Conservation (phyloP, 495 filamentous ascomycete species). For the Penicillium samsonianum region DNA sequence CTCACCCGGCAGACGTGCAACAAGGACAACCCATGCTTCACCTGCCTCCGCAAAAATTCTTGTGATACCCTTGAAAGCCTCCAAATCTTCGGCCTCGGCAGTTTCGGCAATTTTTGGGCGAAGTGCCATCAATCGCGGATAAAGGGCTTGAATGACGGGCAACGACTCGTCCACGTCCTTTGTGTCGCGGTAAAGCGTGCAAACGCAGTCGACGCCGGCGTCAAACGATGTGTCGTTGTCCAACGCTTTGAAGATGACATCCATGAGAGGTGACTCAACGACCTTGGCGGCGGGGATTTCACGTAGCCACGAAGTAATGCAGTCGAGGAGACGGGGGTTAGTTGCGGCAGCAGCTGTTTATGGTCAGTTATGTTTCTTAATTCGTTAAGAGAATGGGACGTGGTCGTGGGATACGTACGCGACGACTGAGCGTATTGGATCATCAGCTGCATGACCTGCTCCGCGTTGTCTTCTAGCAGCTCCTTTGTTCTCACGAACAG, state of each 20-base stretch:
- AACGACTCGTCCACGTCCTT: slow-evolving; percentile 84
- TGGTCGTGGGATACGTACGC: slow-evolving; percentile 52
- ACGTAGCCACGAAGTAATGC: slow-evolving; percentile 93
- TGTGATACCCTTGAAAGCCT: slow-evolving; percentile 84
- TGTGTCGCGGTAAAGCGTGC: slow-evolving; percentile 88
- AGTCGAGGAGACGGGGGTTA: slow-evolving; percentile 89
- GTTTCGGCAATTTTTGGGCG: slow-evolving; percentile 73
- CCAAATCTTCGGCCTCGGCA: slow-evolving; percentile 80
- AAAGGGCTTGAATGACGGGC: slow-evolving; percentile 76
- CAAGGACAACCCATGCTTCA: slow-evolving; percentile 87
- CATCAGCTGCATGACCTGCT: slow-evolving; percentile 79
- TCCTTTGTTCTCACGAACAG: slow-evolving; percentile 77
- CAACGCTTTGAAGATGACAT: slow-evolving; percentile 75
- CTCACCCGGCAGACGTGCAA: slow-evolving; percentile 76
- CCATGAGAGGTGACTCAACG: slow-evolving; percentile 81
- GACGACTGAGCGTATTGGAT: slow-evolving; percentile 90
- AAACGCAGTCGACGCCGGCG: slow-evolving; percentile 89
- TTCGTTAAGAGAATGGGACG: background rate
- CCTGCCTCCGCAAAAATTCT: slow-evolving; percentile 91
- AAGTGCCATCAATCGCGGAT: slow-evolving; percentile 77
- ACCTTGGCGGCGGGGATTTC: slow-evolving; percentile 84
- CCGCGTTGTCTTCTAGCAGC: slow-evolving; percentile 84
- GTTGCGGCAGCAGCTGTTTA: slow-evolving; percentile 63
- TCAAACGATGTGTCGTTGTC: slow-evolving; percentile 76
- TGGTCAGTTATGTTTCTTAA: slow-evolving; percentile 4